Evolutionary conservation across 495 filamentous ascomycete genomes (phyloP), one percentile per base, ranked within the genome.

Genomic region (Aspergillus kassunensis): DNA sequence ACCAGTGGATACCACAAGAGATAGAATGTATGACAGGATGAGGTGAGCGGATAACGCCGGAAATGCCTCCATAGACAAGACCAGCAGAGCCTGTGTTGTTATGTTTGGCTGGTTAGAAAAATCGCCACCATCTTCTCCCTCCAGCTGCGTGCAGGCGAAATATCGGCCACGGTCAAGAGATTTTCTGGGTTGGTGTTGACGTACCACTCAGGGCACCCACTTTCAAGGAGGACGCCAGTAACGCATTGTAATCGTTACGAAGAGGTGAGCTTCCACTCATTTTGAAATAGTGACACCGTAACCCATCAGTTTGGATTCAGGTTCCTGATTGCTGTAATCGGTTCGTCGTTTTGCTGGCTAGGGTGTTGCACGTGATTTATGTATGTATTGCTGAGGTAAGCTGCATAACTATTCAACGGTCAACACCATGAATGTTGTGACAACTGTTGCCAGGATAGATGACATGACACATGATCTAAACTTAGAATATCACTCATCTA

Each of bases 1-100:
- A 88, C 79, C 87, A 96, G 69, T 96, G 90, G 34, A 87, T 71
- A 30, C 88, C 86, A 24, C 84, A 81, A 47, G 83, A 79, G 30
- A 84, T 39, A 5, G 89, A 83, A 70, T 91, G 93, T 5, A 95
- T 66, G 8, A 79, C 66, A 10, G 83, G 76, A 33, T 86, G 83
- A 15, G 72, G 79, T 20, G 83, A 86, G 59, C 82, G 76, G 25
- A 90, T 58, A 24, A 89, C 84, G 21, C 87, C 89, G 27, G 73
- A 66, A 35, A 80, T 75, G 44, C 85, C 85, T 49, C 91, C 91
- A 49, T 84, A 68, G 21, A 91, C 58, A 21, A 90, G 58, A n/a
- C 92, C 93, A 31, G 79, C 71, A 44, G 74, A 70, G 53, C 87
- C 89, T 95, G 41, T 50, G n/a, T n/a, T n/a, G n/a, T 27, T 27